Evolutionary conservation across 108 stramenopile genomes (phyloP).

Genomic region (Conticribra weissflogii): DNA sequence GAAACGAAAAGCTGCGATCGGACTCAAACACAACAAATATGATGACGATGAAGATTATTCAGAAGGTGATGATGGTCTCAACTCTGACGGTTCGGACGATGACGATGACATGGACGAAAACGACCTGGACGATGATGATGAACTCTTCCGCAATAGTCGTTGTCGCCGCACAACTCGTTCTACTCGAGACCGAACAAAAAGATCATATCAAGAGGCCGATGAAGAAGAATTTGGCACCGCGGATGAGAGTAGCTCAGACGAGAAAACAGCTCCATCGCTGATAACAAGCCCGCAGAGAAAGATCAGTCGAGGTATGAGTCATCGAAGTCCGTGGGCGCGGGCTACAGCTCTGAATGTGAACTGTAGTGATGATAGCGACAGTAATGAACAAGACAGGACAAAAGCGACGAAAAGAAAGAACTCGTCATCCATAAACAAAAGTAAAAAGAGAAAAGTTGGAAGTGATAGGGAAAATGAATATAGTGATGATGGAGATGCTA

Average conservation of each 20-base stretch:
- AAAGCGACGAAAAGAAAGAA: neutral
- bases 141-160: conserved; percentile 21
- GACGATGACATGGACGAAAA: conserved; percentile 35
- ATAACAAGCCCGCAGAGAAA: conserved; percentile 35
- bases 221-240: conserved; percentile 45
- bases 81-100: conserved; percentile 15
- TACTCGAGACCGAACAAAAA: conserved; percentile 1
- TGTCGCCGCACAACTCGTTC: neutral
- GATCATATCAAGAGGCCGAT: conserved; percentile 13
- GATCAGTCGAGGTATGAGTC: conserved; percentile 1
- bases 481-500: conserved; percentile 21
- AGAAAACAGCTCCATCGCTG: conserved; percentile 27
- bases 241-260: conserved; percentile 39
- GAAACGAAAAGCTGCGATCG: neutral
- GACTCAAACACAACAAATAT: conserved; percentile 12
- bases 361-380: conserved; percentile 29
- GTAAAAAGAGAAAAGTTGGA: conserved; percentile 9
- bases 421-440: neutral
- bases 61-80: conserved; percentile 22
- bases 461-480: conserved; percentile 15
- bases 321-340: conserved; percentile 30
- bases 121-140: conserved; percentile 42
- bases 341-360: conserved; percentile 13
- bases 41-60: conserved; percentile 44
- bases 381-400: conserved; percentile 4